Percentiles rank a stretch among this genome's conserved stretches.
phyloP scores from a whole-genome alignment of 768 basidiomycete species.

The Tricholoma bakamatsutake region DNA sequence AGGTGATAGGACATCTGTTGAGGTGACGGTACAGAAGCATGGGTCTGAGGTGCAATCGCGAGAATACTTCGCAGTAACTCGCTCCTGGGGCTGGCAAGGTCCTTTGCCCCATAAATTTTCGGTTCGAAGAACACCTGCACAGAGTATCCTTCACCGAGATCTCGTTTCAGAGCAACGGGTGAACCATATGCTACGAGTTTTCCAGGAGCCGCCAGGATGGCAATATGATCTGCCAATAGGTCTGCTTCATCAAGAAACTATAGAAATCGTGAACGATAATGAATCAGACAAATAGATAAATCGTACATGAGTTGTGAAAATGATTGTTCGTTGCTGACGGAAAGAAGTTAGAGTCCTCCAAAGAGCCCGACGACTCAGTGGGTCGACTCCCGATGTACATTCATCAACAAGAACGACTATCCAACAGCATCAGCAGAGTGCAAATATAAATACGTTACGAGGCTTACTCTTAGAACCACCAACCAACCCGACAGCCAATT shows the following conservation, averaged over 20 bases:
- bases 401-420: constrained; percentile 57
- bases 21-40: constrained; percentile 37
- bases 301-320: constrained; percentile 78
- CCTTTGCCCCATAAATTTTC: constrained; percentile 21
- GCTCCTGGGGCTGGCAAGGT: constrained; percentile 16
- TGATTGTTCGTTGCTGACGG: constrained; percentile 57
- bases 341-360: constrained; percentile 72
- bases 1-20: constrained; percentile 49
- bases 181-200: constrained; percentile 68
- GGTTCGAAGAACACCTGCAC: constrained; percentile 45
- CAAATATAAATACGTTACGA: neutral
- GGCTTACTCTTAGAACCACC: constrained; percentile 66
- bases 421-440: constrained; percentile 2
- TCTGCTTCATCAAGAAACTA: constrained; percentile 79
- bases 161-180: constrained; percentile 68
- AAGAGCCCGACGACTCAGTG: constrained; percentile 68
- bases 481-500: constrained; percentile 74
- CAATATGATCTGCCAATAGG: constrained; percentile 69
- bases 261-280: neutral
- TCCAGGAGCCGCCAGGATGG: constrained; percentile 70
- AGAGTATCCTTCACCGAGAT: constrained; percentile 67
- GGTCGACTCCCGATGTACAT: constrained; percentile 80
- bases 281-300: neutral
- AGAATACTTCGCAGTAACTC: constrained; percentile 39
- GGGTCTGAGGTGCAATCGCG: constrained; percentile 37